Base-by-base conservation (phyloP, 352 stramenopile species). In the Pythium apleroticum region DNA sequence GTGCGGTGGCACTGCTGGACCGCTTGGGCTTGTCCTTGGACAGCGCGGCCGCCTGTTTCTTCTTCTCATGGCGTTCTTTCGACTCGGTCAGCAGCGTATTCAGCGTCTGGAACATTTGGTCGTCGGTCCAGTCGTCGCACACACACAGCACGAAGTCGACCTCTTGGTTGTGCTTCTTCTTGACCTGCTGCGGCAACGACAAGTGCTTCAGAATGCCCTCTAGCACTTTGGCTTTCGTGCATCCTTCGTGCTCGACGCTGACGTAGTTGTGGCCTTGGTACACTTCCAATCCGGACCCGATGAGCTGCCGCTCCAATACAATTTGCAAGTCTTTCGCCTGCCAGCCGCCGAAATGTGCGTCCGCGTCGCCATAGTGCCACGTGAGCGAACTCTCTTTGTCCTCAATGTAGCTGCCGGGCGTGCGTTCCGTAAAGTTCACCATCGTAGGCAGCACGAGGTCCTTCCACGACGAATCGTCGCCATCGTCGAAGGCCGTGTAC, bases 251-350 rank as follows among this genome's bases (percentile, higher is more conserved):
- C 59, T 91, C 81, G 31, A 93, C 85, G 48, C 85, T 89, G 57
- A 97, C 83, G 45, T 81, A 92, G 65, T 81, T 79, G 65, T 94
- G 84, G 3, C 88, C 88, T 62, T 93, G 82, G 57, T 95, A 89
- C 41, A 97, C 90, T 74, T 97, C 89, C 31, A 97, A 62, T 22
- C 86, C 87, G 37, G 89, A 81, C 24, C 89, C 90, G 28, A 91
- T 84, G 4, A 97, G 71, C 41, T 93, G 81, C 2, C 90, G 86
- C 66, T 97, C 89, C 49, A 97, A 70, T 60, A 93, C 87, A 52
- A 96, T 95, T 70, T 96, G 89, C 72, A 97, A 75, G 58, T 97
- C 88, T 65, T 96, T 96, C 24, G 89, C 82, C 62, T 97, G 88
- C 89, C 89, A 97, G 22, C 76, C 79, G 3, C 88, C 87, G 71